Evolutionary conservation across 108 stramenopile genomes (phyloP), one percentile per base, ranked within the genome.

Genomic region (Fragilaria crotonensis): DNA sequence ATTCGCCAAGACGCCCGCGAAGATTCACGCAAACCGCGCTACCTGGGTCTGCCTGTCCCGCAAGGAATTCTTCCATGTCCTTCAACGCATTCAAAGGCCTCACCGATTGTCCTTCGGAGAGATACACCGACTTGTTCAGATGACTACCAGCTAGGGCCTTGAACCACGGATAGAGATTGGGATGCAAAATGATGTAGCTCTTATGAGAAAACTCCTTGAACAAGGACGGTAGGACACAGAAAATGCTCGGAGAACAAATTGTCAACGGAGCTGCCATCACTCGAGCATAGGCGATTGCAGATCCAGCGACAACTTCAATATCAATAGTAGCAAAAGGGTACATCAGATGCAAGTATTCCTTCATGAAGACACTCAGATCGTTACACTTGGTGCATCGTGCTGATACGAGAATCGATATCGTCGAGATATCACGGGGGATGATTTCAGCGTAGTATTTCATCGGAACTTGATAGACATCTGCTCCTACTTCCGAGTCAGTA

Each of bases 231-330:
- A 50, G 49, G 49, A 50, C 22, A 25, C 49, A 50, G 7, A 19
- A 7, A 19, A 25, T 50, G 23, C 17, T 19, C 20, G 49, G 49
- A 19, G 49, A 25, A 50, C n/a, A 50, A 50, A 50, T 50, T 19
- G 20, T 5, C 20, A 19, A 18, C 9, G 9, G 9, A 7, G 49
- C 49, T 19, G 9, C 7, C n/a, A 50, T 19, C 7, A 50, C 20
- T 5, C 20, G 49, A 50, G 49, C 49, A 50, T 50, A 50, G n/a
- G 49, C 49, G 7, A 50, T 23, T 9, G 49, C 49, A 7, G 17
- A 18, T 25, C 22, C n/a, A 23, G 49, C 7, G 22, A 50, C 49
- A 21, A 25, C 20, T 19, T 50, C 49, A 25, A 9, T 50, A 21
- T 9, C 5, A 50, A 50, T 19, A 7, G 7, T 9, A 50, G 17